Percentiles rank a stretch among this genome's conserved stretches.
These are phyloP conservation scores for Epicoccum sorghinum DNA, from an alignment of 2,329 filamentous ascomycete species.

Conservation along the genomic window DNA sequence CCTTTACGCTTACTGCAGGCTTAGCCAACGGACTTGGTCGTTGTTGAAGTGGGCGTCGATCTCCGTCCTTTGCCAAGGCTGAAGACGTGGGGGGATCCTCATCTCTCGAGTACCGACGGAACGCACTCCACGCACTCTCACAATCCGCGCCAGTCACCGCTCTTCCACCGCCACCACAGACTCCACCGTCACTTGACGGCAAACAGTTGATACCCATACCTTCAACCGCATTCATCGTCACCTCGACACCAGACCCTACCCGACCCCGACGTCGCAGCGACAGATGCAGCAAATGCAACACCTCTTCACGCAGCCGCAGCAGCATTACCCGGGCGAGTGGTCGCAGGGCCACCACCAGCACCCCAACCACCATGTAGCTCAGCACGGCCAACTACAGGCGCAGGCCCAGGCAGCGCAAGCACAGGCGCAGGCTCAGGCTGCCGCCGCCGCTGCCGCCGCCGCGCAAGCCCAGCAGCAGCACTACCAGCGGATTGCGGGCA, in stretches of 20 bases:
- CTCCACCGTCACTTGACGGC: conserved; percentile 16
- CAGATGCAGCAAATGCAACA: conserved; percentile 58
- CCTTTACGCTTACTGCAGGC: no score
- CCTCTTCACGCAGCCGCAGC: conserved; percentile 68
- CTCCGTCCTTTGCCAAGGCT: conserved; percentile 26
- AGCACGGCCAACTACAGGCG: conserved; percentile 48
- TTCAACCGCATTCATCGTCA: conserved; percentile 11
- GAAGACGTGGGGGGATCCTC: conserved; percentile 31
- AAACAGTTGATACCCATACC: conserved; percentile 11
- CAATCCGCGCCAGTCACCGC: conserved; percentile 24
- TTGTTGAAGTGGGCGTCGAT: conserved; percentile 17
- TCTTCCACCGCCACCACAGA: conserved; percentile 15
- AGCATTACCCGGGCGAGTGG: conserved; percentile 62
- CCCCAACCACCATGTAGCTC: conserved; percentile 47
- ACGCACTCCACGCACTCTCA: conserved; percentile 13
- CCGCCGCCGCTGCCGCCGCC: conserved; percentile 60
- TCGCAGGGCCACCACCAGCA: conserved; percentile 57
- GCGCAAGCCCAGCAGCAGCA: conserved; percentile 60
- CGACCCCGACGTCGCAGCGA: conserved; percentile 18
- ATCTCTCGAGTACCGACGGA: conserved; percentile 32
- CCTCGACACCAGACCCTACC: conserved; percentile 5
- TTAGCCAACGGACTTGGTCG: no score
- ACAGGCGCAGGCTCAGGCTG: conserved; percentile 56
- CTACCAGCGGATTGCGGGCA: conserved; percentile 75
- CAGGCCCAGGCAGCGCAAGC: conserved; percentile 55